Conservation (phyloP, 2,329 filamentous ascomycete genomes). For the Tolypocladium guangdongense region DNA sequence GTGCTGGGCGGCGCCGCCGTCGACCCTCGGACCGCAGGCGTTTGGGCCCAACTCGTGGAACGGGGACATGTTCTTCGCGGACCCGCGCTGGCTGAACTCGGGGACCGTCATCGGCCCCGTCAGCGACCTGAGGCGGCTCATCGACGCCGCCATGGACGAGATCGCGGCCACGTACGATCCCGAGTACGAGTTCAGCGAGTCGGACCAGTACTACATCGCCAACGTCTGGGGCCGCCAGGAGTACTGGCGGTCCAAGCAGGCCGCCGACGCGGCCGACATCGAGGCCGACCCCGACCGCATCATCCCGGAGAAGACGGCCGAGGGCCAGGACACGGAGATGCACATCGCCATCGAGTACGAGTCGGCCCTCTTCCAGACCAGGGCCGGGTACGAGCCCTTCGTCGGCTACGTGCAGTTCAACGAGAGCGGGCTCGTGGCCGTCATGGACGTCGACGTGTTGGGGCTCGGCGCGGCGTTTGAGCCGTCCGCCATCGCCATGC, state of each 20-base stretch:
- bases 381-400: constrained; percentile 22
- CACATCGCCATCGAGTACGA: constrained; percentile 30
- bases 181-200: constrained; percentile 20
- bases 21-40: constrained; percentile 16
- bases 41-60: constrained; percentile 26
- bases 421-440: constrained; percentile 11
- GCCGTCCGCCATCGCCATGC: constrained; percentile 21
- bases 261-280: constrained; percentile 10
- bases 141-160: constrained; percentile 15
- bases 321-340: constrained; percentile 16
- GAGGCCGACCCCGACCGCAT: constrained; percentile 9
- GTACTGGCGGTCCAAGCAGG: constrained; percentile 22
- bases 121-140: constrained; percentile 14
- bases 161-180: constrained; percentile 22
- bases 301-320: constrained; percentile 8
- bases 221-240: constrained; percentile 32
- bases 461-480: constrained; percentile 14
- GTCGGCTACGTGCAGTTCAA: constrained; percentile 22
- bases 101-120: constrained; percentile 33
- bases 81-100: constrained; percentile 32
- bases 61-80: constrained; percentile 17
- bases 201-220: constrained; percentile 32
- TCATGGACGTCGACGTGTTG: constrained; percentile 13
- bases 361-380: constrained; percentile 27
- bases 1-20: constrained; percentile 28